A percentile compares a stretch with the other conserved stretches of the same genome.
Conservation (phyloP, 2,329 filamentous ascomycete species). For the Trichoderma lentiforme region DNA sequence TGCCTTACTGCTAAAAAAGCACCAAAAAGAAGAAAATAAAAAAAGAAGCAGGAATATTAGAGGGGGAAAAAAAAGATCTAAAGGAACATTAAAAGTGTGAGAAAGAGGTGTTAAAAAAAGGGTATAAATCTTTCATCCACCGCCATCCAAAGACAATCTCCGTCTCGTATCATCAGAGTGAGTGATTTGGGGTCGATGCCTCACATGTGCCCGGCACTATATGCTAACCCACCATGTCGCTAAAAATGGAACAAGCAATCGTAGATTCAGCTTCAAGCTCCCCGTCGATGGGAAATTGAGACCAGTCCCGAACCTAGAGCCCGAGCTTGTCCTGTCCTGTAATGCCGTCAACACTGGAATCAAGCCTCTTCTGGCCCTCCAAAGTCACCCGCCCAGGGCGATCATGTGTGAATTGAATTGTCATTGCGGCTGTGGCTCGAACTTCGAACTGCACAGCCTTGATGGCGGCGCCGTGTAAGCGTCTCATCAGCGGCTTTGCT, state of each 20-base stretch:
- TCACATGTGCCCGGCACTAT: not conserved
- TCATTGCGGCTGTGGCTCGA: not conserved
- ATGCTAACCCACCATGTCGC: not conserved
- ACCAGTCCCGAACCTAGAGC: not conserved
- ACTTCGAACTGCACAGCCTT: constrained; percentile 2
- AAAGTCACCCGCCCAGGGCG: not conserved
- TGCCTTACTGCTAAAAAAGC: not conserved
- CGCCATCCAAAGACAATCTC: not conserved
- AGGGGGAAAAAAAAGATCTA: not conserved
- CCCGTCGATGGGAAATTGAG: not conserved
- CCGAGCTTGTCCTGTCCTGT: not conserved
- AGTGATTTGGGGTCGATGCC: not conserved
- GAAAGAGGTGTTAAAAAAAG: not conserved
- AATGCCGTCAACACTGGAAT: not conserved
- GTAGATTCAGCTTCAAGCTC: not conserved
- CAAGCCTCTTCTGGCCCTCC: not conserved
- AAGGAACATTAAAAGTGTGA: not conserved
- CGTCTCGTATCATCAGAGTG: not conserved
- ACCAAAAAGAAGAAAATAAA: not conserved
- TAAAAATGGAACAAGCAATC: not conserved
- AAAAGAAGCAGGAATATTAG: not conserved
- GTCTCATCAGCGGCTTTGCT: constrained; percentile 5
- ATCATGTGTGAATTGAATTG: not conserved
- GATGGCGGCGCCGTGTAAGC: constrained; percentile 12
- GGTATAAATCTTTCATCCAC: not conserved